Evolutionary conservation across 2,329 filamentous ascomycete genomes (phyloP).

Genomic region (Lithohypha guttulata): DNA sequence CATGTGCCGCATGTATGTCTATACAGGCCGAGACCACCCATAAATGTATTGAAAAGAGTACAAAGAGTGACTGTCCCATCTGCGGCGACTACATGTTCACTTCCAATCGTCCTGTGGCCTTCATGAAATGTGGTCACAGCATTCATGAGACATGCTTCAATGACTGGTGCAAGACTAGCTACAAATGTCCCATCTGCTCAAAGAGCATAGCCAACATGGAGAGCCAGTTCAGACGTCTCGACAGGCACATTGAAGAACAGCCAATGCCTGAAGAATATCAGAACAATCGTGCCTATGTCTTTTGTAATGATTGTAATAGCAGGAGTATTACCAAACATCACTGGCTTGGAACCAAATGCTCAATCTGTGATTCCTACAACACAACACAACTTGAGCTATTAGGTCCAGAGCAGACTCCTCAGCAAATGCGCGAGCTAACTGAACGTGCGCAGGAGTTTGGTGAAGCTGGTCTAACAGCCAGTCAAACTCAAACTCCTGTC

Average conservation of each 20-base stretch:
- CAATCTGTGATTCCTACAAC: slow-evolving; percentile 40
- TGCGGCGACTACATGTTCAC: slow-evolving; percentile 96
- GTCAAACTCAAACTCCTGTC: slow-evolving; percentile 19
- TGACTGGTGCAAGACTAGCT: slow-evolving; percentile 77
- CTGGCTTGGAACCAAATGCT: slow-evolving; percentile 89
- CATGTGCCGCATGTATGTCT: slow-evolving; percentile 86
- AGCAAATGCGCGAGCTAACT: slow-evolving; percentile 17
- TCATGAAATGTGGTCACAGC: slow-evolving; percentile 91
- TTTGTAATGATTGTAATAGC: slow-evolving; percentile 90
- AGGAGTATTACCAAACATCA: slow-evolving; percentile 82
- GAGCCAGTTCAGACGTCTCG: slow-evolving; percentile 79
- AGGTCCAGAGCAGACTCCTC: slow-evolving; percentile 23
- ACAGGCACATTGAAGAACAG: slow-evolving; percentile 74
- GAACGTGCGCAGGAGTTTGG: slow-evolving; percentile 19
- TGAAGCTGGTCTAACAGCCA: slow-evolving; percentile 20
- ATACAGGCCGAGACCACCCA: slow-evolving; percentile 77
- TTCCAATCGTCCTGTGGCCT: slow-evolving; percentile 75
- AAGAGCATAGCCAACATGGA: slow-evolving; percentile 98
- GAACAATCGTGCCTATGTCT: slow-evolving; percentile 68
- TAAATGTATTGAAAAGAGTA: slow-evolving; percentile 87
- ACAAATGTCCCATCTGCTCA: slow-evolving; percentile 93
- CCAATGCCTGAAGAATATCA: slow-evolving; percentile 82
- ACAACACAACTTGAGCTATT: slow-evolving; percentile 34
- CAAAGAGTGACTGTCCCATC: slow-evolving; percentile 92
- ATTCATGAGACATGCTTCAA: slow-evolving; percentile 86